Base-by-base conservation (phyloP, 176 grass and related monocot species). In the Triticum dicoccoides region DNA sequence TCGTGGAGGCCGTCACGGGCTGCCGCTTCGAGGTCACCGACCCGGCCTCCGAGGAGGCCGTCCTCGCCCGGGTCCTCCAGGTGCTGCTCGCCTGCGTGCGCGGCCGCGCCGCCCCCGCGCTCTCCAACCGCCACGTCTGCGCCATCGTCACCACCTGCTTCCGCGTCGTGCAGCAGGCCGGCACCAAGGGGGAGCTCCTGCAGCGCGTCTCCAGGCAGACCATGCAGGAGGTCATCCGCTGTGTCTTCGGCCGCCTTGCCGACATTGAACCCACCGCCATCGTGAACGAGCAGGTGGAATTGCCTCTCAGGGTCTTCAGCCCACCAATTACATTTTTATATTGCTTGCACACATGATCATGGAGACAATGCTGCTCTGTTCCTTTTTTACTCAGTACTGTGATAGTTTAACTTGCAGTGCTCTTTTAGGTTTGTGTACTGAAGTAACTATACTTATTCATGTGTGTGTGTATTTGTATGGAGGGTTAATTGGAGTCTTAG, bases 11-110 rank as follows among this genome's bases (percentile, higher is more conserved):
- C 3, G 94, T 99, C 70, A 96, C 94, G 0, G 88, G 87, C 20
- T 99, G 97, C 86, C 89, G 94, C 79, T 99, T 99, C 42, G 97
- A 99, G 87, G 97, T 99, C 11, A 99, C 92, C 1, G 97, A 99
- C 79, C 94, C 92, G 23, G 97, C 97, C 1, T 99, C 97, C 2
- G 97, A 99, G 89, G 97, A 99, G 88, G 89, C 88, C 20, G 97
- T 99, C 45, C 87, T 99, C 82, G 95, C 87, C 64, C 87, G 95
- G 72, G 95, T 99, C 58, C 81, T 99, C 49, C 97, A 99, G 80
- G 94, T 99, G 79, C 73, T 99, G 82, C 94, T 94, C 38, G 94
- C 87, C 17, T 96, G 94, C 77, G 91, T 96, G 70, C 89, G 92
- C 45, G 83, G 92, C 82, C 88, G 80, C 29, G 92, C 90, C 11